Percentiles rank a stretch among this genome's conserved stretches.
phyloP scores from a whole-genome alignment of 345 rosid genomes.

The Eutrema japonicum region DNA sequence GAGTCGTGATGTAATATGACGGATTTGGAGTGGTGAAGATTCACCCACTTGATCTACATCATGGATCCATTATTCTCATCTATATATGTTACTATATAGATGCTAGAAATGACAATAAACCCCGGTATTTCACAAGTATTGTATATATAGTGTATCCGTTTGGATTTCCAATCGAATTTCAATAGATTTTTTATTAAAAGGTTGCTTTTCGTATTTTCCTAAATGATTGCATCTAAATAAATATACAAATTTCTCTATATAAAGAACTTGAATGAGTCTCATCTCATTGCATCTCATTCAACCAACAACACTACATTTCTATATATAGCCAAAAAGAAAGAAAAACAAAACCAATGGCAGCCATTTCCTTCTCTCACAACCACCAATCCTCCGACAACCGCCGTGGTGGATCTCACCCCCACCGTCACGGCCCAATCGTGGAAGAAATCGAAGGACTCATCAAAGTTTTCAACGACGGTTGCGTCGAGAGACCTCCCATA shows the following conservation, averaged over 20 bases:
- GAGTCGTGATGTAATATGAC: slow-evolving; percentile 28
- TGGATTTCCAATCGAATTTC: neutral
- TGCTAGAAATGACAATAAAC: neutral
- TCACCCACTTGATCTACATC: slow-evolving; percentile 32
- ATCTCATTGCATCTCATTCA: slow-evolving; percentile 17
- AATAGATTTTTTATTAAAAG: neutral
- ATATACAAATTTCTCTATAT: slow-evolving; percentile 32
- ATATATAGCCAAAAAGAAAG: neutral
- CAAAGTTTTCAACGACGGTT: slow-evolving; percentile 66
- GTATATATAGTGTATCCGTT: neutral
- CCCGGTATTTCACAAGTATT: neutral
- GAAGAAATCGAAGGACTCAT: slow-evolving; percentile 76
- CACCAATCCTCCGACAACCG: slow-evolving; percentile 40
- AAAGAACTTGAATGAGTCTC: slow-evolving; percentile 30
- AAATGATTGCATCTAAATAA: neutral
- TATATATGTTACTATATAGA: neutral
- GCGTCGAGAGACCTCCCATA: slow-evolving; percentile 61
- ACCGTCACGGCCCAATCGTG: slow-evolving; percentile 49
- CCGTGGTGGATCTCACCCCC: slow-evolving; percentile 42
- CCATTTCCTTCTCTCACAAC: slow-evolving; percentile 48
- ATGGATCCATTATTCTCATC: slow-evolving; percentile 27
- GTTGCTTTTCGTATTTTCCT: neutral
- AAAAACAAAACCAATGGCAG: slow-evolving; percentile 49
- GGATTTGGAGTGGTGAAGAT: slow-evolving; percentile 30
- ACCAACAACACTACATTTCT: slow-evolving; percentile 28